These are phyloP conservation scores for Marvania coccoides DNA, from an alignment of 139 green algal species.

Conservation along the genomic window DNA sequence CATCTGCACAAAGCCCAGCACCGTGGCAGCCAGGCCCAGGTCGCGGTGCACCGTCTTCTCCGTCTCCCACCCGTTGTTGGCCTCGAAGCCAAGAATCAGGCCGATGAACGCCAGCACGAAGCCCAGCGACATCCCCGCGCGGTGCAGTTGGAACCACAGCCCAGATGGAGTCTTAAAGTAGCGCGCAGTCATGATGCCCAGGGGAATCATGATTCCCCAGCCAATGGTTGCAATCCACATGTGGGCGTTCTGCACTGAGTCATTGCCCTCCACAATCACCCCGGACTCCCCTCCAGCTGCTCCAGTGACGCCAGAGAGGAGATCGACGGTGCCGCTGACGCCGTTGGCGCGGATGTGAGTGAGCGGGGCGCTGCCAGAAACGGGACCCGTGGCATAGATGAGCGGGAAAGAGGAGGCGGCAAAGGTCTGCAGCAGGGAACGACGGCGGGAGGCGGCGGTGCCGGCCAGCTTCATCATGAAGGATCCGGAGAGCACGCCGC, in stretches of 20 bases:
- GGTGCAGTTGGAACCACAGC: constrained; percentile 34
- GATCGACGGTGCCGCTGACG: not conserved
- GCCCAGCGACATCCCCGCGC: constrained; percentile 14
- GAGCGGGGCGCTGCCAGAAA: not conserved
- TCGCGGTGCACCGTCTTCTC: constrained; percentile 7
- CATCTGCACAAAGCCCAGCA: constrained; percentile 27
- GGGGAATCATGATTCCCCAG: constrained; percentile 34
- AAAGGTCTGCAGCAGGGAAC: not conserved
- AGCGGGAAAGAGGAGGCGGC: not conserved
- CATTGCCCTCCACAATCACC: not conserved
- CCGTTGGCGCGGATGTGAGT: not conserved
- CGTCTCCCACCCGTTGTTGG: not conserved
- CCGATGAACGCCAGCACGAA: constrained; percentile 14
- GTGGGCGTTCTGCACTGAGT: constrained; percentile 10
- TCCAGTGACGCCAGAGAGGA: not conserved
- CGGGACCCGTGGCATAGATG: constrained; percentile 16
- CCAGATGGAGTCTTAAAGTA: constrained; percentile 3
- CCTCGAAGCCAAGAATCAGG: constrained; percentile 15
- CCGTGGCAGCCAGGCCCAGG: constrained; percentile 26
- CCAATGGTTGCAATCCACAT: constrained; percentile 28
- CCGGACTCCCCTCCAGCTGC: not conserved
- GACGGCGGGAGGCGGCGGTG: not conserved
- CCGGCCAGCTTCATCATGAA: not conserved
- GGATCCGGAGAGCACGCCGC: constrained; percentile 3
- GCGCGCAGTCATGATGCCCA: constrained; percentile 25